A percentile compares a stretch with the other conserved stretches of the same genome.
These are phyloP conservation scores for Lactarius sp. DNA, from an alignment of 768 basidiomycete species.

Conservation along the genomic window DNA sequence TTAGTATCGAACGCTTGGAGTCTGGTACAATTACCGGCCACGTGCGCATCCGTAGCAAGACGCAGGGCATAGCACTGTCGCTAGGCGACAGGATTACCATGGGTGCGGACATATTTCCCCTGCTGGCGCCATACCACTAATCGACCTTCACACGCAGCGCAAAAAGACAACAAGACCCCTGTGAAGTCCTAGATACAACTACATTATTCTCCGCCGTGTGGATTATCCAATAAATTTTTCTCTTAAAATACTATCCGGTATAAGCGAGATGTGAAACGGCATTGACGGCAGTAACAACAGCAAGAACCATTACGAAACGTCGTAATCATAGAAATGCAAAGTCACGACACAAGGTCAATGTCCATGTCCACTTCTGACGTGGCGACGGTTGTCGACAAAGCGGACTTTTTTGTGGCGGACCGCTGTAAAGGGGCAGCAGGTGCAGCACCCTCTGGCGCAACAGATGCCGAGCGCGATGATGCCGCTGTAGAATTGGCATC, in stretches of 20 bases:
- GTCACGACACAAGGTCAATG: slow-evolving; percentile 22
- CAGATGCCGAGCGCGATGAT: slow-evolving; percentile 24
- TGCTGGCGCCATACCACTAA: background rate
- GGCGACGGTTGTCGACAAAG: slow-evolving; percentile 23
- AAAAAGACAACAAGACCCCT: slow-evolving; percentile 21
- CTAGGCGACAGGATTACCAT: slow-evolving; percentile 85
- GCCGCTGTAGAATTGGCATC: slow-evolving; percentile 25
- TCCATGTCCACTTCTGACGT: slow-evolving; percentile 21
- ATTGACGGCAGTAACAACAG: background rate
- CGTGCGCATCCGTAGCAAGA: slow-evolving; percentile 94
- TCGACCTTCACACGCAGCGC: slow-evolving; percentile 7
- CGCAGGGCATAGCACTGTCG: slow-evolving; percentile 93
- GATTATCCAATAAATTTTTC: slow-evolving; percentile 15
- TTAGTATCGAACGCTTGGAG: slow-evolving; percentile 86
- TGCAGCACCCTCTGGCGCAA: slow-evolving; percentile 15
- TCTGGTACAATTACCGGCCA: slow-evolving; percentile 82
- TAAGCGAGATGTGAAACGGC: background rate
- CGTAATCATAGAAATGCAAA: background rate
- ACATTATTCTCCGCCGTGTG: slow-evolving; percentile 16
- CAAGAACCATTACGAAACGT: background rate
- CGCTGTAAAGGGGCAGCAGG: slow-evolving; percentile 13
- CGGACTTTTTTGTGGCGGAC: slow-evolving; percentile 21
- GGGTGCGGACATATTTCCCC: slow-evolving; percentile 35
- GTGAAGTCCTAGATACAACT: slow-evolving; percentile 22
- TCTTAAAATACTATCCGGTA: slow-evolving; percentile 8